phyloP scores from a whole-genome alignment of 1,284 basidiomycete genomes.

The Sanghuangporus sanghuang region DNA sequence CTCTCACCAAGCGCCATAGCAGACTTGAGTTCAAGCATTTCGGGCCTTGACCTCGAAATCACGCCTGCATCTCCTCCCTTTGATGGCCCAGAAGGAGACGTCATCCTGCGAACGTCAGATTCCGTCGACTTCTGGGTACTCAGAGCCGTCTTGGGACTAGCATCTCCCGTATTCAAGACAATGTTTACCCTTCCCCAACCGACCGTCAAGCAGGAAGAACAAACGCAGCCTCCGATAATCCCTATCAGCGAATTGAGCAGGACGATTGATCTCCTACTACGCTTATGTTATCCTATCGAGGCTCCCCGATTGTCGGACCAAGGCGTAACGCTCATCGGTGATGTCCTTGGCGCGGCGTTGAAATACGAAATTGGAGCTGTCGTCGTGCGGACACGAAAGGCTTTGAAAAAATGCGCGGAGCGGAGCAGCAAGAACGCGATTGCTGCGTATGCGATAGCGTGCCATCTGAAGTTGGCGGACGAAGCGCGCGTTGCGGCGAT shows the following conservation, averaged over 20 bases:
- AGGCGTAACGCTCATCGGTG: conserved; percentile 8
- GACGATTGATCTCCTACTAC: conserved; percentile 45
- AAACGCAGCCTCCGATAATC: conserved; percentile 43
- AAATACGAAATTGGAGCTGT: conserved; percentile 35
- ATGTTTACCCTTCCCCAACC: conserved; percentile 26
- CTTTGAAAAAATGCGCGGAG: neutral
- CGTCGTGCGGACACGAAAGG: neutral
- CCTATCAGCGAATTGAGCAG: conserved; percentile 33
- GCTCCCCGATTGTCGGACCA: neutral
- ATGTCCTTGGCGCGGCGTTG: conserved; percentile 28
- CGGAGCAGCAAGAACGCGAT: neutral
- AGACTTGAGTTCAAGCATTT: neutral
- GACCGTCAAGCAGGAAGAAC: conserved; percentile 20
- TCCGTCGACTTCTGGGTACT: conserved; percentile 22
- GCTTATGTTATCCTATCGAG: conserved; percentile 39
- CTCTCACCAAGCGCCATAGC: neutral
- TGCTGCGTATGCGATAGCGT: conserved; percentile 2
- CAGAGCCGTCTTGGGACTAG: conserved; percentile 21
- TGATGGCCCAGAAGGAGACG: conserved; percentile 11
- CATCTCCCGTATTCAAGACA: conserved; percentile 24
- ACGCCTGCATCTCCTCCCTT: neutral
- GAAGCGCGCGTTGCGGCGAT: conserved; percentile 3
- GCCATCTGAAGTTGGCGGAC: conserved; percentile 6
- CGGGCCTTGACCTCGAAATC: neutral
- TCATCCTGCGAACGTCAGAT: conserved; percentile 22